These are phyloP conservation scores for Ogataea neopini DNA, from an alignment of 805 yeast species.

Conservation along the genomic window DNA sequence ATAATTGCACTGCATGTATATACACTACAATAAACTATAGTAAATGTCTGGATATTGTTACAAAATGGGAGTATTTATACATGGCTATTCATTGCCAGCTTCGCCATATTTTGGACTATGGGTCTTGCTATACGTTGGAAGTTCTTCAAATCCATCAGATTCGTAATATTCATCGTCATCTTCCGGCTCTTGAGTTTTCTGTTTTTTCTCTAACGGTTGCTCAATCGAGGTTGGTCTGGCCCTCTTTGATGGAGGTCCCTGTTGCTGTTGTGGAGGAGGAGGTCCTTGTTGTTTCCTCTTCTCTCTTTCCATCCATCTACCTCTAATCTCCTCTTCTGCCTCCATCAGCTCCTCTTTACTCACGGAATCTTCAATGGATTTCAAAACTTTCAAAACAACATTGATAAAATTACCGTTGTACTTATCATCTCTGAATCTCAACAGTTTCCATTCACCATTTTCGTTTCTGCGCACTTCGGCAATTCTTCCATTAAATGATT, in stretches of 20 bases:
- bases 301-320: slow-evolving; percentile 62
- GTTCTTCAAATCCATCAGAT: slow-evolving; percentile 39
- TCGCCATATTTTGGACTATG: slow-evolving; percentile 34
- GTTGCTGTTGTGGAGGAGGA: not conserved
- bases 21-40: not conserved
- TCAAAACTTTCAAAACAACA: slow-evolving; percentile 79
- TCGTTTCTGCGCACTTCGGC: slow-evolving; percentile 78
- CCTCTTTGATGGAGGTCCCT: slow-evolving; percentile 5
- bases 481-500: slow-evolving; percentile 87
- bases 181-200: slow-evolving; percentile 7
- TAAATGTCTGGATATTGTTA: slow-evolving; percentile 11
- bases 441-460: slow-evolving; percentile 73
- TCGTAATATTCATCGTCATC: slow-evolving; percentile 35
- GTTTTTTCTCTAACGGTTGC: slow-evolving; percentile 10
- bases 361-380: slow-evolving; percentile 85
- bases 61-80: slow-evolving; percentile 1
- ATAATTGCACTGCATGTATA: slow-evolving; percentile 8
- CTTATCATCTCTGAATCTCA: slow-evolving; percentile 93
- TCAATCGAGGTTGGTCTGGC: slow-evolving; percentile 16
- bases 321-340: slow-evolving; percentile 55
- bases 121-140: slow-evolving; percentile 31
- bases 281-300: slow-evolving; percentile 31
- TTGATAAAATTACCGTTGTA: slow-evolving; percentile 79
- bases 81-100: slow-evolving; percentile 2
- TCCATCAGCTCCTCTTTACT: slow-evolving; percentile 70